These are phyloP conservation scores for Penicillium canariense DNA, from an alignment of 495 filamentous ascomycete species.

Conservation along the genomic window DNA sequence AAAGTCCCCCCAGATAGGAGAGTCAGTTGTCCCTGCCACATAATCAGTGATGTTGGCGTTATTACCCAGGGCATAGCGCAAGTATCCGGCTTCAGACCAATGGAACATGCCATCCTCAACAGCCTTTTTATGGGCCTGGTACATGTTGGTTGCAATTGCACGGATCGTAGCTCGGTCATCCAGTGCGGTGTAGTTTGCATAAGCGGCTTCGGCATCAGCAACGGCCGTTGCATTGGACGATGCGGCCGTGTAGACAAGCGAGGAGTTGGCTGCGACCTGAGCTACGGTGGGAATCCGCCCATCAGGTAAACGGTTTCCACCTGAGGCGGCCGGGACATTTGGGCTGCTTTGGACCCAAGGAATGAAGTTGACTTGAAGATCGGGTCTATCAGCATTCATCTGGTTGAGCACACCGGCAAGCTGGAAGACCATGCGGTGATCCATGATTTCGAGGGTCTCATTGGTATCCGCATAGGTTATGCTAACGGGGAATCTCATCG, in stretches of 20 bases:
- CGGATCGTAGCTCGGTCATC: slow-evolving; percentile 34
- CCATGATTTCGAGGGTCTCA: slow-evolving; percentile 53
- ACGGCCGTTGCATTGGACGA: slow-evolving; percentile 36
- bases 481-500: slow-evolving; percentile 60
- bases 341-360: slow-evolving; percentile 55
- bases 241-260: slow-evolving; percentile 29
- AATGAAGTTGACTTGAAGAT: slow-evolving; percentile 63
- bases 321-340: slow-evolving; percentile 51
- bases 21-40: slow-evolving; percentile 27
- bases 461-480: slow-evolving; percentile 51
- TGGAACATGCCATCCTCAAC: slow-evolving; percentile 38
- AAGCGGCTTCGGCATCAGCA: slow-evolving; percentile 34
- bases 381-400: slow-evolving; percentile 50
- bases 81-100: slow-evolving; percentile 62
- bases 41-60: slow-evolving; percentile 55
- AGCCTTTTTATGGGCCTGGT: slow-evolving; percentile 55
- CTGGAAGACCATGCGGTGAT: slow-evolving; percentile 64
- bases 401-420: slow-evolving; percentile 57
- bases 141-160: slow-evolving; percentile 57
- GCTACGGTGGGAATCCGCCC: slow-evolving; percentile 43
- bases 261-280: slow-evolving; percentile 31
- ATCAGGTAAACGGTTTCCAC: slow-evolving; percentile 51
- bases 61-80: slow-evolving; percentile 55
- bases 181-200: slow-evolving; percentile 21
- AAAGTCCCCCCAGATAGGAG: slow-evolving; percentile 38